phyloP scores from a whole-genome alignment of 768 basidiomycete species.

The Panus rudis region DNA sequence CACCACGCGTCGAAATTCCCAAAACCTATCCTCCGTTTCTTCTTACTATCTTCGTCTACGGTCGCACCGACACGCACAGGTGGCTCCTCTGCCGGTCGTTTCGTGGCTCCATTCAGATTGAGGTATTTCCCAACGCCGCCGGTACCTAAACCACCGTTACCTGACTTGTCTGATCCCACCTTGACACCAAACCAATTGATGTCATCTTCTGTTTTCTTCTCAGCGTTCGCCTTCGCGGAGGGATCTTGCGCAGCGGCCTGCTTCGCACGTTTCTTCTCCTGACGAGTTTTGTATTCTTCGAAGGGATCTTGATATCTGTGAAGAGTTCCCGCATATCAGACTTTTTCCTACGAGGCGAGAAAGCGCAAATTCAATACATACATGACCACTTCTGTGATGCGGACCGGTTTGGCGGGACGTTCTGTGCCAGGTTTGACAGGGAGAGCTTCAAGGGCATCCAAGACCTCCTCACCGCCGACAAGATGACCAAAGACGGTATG shows the following conservation, averaged over 20 bases:
- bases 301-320: conserved; percentile 92
- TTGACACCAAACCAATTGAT: conserved; percentile 89
- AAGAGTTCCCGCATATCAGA: neutral
- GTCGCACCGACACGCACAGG: conserved; percentile 2
- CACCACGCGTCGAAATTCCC: conserved; percentile 88
- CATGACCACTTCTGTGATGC: conserved; percentile 85
- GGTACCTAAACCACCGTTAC: conserved; percentile 24
- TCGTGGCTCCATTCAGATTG: conserved; percentile 33
- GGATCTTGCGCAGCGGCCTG: conserved; percentile 34
- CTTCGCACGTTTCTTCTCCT: conserved; percentile 70
- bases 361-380: conserved; percentile 29
- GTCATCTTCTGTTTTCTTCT: conserved; percentile 39
- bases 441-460: conserved; percentile 76
- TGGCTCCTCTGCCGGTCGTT: conserved; percentile 7
- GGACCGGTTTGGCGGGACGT: conserved; percentile 77
- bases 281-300: conserved; percentile 81
- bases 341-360: too few relatives aligned
- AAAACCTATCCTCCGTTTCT: conserved; percentile 82
- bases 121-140: conserved; percentile 80
- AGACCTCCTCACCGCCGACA: conserved; percentile 90
- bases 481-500: conserved; percentile 97
- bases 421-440: conserved; percentile 82
- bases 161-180: conserved; percentile 46
- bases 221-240: conserved; percentile 16
- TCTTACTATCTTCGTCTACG: conserved; percentile 49